Evolutionary conservation across 176 grass and related monocot species (phyloP), one percentile per base, ranked within the genome.

Genomic region (Triticum turgidum): DNA sequence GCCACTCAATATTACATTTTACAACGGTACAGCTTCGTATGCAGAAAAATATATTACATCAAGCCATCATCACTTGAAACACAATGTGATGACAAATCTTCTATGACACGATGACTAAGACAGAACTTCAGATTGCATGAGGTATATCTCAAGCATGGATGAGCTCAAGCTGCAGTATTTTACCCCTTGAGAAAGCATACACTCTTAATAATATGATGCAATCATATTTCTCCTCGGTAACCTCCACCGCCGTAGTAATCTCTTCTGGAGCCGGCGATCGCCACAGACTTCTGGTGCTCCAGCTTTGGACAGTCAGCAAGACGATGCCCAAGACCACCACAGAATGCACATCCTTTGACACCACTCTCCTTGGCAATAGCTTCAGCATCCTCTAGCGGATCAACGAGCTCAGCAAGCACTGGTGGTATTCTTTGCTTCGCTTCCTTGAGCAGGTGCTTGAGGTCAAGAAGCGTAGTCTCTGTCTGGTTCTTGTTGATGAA

Each of bases 401-500:
- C 97, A 41, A 87, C 78, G 5, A 99, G 92, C 77, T 99, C 97
- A 15, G 94, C 94, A 77, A 99, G 69, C 34, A 96, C 97, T 4
- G 97, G 97, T 5, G 97, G 97, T 47, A 99, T 99, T 78, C 97
- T 99, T 71, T 99, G 97, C 61, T 99, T 99, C 9, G 97, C 94
- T 82, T 99, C 97, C 86, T 92, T 93, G 35, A 99, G 79, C 42
- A 99, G 80, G 81, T 99, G 97, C 70, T 94, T 98, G 33, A 98
- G 86, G 77, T 98, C 96, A 9, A 98, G 92, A 41, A 98, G 88
- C 1, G 93, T 94, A 3, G 94, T 96, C 85, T 99, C 97, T 11
- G 93, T 99, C 63, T 99, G 97, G 76, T 99, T 99, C 91, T 99
- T 99, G 87, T 96, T 99, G 65, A 99, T 99, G 85, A 99, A 99